phyloP scores from a whole-genome alignment of 2,329 filamentous ascomycete species.

The Chrysosporium queenslandicum region DNA sequence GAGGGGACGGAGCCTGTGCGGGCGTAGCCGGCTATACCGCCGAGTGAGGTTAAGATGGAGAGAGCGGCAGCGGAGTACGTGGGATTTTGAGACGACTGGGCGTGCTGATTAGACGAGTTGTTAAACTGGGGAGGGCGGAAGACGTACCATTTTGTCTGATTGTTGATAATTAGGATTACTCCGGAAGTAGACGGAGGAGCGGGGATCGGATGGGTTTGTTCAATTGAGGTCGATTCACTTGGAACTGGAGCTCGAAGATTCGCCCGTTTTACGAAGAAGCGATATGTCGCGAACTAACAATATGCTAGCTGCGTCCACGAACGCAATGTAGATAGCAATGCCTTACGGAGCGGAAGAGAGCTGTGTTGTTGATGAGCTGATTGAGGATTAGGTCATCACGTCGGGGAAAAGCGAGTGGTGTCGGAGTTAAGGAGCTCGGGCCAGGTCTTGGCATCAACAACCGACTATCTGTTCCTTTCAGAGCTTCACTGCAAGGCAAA shows the following conservation, averaged over 20 bases:
- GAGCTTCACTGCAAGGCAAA: background rate
- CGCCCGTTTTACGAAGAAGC: background rate
- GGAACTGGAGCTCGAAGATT: background rate
- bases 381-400: slow-evolving; percentile 1
- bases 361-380: background rate
- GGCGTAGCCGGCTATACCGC: slow-evolving; percentile 77
- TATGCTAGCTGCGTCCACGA: background rate
- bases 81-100: slow-evolving; percentile 18
- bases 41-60: slow-evolving; percentile 70
- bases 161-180: background rate
- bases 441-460: slow-evolving; percentile 2
- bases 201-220: background rate
- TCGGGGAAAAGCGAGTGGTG: background rate
- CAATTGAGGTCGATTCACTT: background rate
- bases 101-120: slow-evolving; percentile 10
- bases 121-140: background rate
- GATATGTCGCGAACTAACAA: background rate
- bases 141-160: background rate
- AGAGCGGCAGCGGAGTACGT: slow-evolving; percentile 63
- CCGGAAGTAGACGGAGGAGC: too few species aligned
- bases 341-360: background rate
- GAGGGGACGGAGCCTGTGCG: slow-evolving; percentile 80
- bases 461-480: slow-evolving; percentile 7
- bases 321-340: background rate
- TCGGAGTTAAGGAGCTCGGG: slow-evolving; percentile 1